Evolutionary conservation across 2,329 filamentous ascomycete genomes (phyloP).

Genomic region (Ceratocystiopsis minuta): DNA sequence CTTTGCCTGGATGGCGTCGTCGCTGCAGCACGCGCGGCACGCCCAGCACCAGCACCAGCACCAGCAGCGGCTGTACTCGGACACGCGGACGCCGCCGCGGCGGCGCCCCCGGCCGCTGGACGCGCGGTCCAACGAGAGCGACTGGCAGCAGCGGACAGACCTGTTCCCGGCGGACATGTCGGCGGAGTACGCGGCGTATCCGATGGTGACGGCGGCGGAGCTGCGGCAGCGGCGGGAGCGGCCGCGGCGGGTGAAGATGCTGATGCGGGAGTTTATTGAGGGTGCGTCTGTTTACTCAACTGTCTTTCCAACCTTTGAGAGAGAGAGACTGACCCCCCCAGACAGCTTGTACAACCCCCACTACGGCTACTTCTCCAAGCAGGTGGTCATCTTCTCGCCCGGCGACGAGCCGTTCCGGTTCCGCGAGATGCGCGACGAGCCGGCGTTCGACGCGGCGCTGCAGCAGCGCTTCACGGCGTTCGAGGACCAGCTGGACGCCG

Average conservation of each 20-base stretch:
- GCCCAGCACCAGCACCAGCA: slow-evolving; percentile 12
- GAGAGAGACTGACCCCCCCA: slow-evolving; percentile 22
- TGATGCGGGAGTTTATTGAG: slow-evolving; percentile 94
- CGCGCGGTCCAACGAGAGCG: slow-evolving; percentile 36
- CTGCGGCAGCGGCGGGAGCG: slow-evolving; percentile 55
- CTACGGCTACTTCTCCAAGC: slow-evolving; percentile 93
- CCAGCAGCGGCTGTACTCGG: neutral
- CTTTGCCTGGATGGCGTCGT: slow-evolving; percentile 19
- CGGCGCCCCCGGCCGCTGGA: slow-evolving; percentile 5
- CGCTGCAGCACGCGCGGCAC: slow-evolving; percentile 22
- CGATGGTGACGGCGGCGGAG: slow-evolving; percentile 68
- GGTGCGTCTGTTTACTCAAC: slow-evolving; percentile 30
- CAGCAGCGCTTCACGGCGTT: slow-evolving; percentile 73
- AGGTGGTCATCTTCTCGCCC: slow-evolving; percentile 88
- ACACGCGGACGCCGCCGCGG: slow-evolving; percentile 5
- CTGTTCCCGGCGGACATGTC: slow-evolving; percentile 58
- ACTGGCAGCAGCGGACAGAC: slow-evolving; percentile 74
- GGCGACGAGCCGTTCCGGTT: slow-evolving; percentile 86
- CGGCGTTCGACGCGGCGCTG: slow-evolving; percentile 62
- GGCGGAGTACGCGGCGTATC: slow-evolving; percentile 66
- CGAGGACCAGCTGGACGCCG: slow-evolving; percentile 68
- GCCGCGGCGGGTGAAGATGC: slow-evolving; percentile 83
- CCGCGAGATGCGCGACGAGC: slow-evolving; percentile 60
- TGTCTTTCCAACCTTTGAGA: slow-evolving; percentile 4
- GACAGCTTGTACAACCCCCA: slow-evolving; percentile 88